Conservation (phyloP, 352 stramenopile species). For the Phytophthora cactorum region DNA sequence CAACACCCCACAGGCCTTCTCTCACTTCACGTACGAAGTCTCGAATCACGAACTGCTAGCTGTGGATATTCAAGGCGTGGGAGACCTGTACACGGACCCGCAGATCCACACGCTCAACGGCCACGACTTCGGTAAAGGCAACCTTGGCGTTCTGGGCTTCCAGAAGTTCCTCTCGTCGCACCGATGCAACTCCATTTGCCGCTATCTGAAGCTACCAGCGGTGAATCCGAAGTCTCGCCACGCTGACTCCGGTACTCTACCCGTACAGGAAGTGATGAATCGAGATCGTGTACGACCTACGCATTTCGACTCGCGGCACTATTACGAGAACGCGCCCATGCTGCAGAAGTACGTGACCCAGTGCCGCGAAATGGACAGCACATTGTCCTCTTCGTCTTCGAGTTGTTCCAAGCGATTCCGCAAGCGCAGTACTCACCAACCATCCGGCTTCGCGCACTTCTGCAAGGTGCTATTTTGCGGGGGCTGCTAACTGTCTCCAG, state of each 20-base stretch:
- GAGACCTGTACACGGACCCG: constrained; percentile 96
- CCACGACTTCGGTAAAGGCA: constrained; percentile 89
- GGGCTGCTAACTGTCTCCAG: constrained; percentile 19
- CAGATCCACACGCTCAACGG: constrained; percentile 91
- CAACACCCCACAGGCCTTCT: constrained; percentile 92
- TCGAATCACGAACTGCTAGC: constrained; percentile 92
- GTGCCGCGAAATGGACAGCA: constrained; percentile 55
- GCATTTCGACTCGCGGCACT: constrained; percentile 86
- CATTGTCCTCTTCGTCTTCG: constrained; percentile 40
- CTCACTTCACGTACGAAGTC: constrained; percentile 94
- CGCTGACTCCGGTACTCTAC: constrained; percentile 74
- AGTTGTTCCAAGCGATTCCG: constrained; percentile 30
- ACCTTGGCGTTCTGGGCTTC: constrained; percentile 83
- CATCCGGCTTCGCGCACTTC: constrained; percentile 21
- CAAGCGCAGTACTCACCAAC: constrained; percentile 17
- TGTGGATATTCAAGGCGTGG: constrained; percentile 95
- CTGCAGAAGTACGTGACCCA: constrained; percentile 87
- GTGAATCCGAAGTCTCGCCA: constrained; percentile 85
- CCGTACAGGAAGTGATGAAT: constrained; percentile 86
- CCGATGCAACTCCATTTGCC: constrained; percentile 90
- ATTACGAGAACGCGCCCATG: constrained; percentile 88
- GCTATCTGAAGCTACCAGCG: constrained; percentile 82
- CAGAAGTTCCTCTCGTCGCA: constrained; percentile 90
- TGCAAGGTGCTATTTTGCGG: constrained; percentile 39
- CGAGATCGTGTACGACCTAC: constrained; percentile 67